Evolutionary conservation across 176 grass and related monocot genomes (phyloP), one percentile per base, ranked within the genome.

Genomic region (Alloteropsis semialata): DNA sequence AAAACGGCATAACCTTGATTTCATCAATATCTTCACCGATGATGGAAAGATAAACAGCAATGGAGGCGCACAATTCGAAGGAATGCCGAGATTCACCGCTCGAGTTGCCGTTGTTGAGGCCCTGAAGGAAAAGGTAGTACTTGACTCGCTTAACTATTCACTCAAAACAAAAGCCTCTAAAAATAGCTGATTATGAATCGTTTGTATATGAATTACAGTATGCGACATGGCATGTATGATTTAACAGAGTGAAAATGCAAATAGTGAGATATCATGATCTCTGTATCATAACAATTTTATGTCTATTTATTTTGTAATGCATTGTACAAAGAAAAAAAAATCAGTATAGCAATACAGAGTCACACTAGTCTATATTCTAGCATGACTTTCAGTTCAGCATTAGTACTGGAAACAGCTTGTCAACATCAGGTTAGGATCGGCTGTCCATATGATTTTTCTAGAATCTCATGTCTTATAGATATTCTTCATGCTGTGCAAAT

Each of bases 1-100:
- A 56, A 97, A 97, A 79, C 80, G 92, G 57, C 92, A 97, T 87
- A 94, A 89, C 56, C 90, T 97, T 78, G 95, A 92, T 15, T 97
- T 92, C 79, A 87, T 92, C 54, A 97, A 87, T 78, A 94, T 97
- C 42, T 91, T 97, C 51, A 94, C 95, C 41, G 95, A 97, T 55
- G 90, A 94, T 87, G 95, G 92, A 25, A 94, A 83, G n/a, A 91
- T 97, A 69, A 94, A 94, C 76, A 80, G 55, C 82, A 92, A 94
- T 83, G 92, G 92, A 55, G 92, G 92, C 67, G 32, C 83, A 63
- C 76, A 89, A 72, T 97, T 97, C 65, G n/a, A n/a, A n/a, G n/a
- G n/a, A n/a, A n/a, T n/a, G n/a, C n/a, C n/a, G n/a, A n/a, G n/a
- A n/a, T n/a, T 94, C 66, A 54, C 60, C 0, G 92, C 95, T 79